phyloP scores from a whole-genome alignment of 2,329 filamentous ascomycete genomes.

The Taxawa tesnikishii region DNA sequence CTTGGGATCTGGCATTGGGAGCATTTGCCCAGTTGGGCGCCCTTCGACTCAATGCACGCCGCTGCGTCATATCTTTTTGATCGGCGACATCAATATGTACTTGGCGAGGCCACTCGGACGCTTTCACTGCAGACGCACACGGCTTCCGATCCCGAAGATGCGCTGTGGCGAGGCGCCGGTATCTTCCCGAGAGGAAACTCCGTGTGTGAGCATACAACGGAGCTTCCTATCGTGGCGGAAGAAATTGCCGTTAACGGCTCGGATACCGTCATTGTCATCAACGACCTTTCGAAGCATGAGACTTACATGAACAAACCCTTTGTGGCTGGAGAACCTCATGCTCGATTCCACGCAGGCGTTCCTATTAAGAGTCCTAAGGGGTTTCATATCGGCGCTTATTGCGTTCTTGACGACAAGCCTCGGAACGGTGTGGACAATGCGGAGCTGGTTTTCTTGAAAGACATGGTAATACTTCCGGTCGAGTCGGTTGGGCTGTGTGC shows the following conservation, averaged over 20 bases:
- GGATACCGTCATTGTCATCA: constrained; percentile 13
- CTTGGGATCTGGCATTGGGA: constrained; percentile 20
- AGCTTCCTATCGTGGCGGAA: constrained; percentile 8
- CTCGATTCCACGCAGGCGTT: constrained; percentile 27
- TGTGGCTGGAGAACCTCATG: constrained; percentile 15
- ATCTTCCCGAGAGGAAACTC: constrained; percentile 21
- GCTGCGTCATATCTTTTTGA: constrained; percentile 33
- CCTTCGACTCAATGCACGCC: constrained; percentile 21
- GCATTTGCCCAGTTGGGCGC: constrained; percentile 24
- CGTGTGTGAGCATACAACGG: constrained; percentile 21
- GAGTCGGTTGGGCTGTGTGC: background rate
- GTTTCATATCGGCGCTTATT: constrained; percentile 48
- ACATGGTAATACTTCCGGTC: constrained; percentile 28
- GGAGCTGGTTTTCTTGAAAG: constrained; percentile 43
- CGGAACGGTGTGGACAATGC: constrained; percentile 36
- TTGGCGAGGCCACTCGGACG: constrained; percentile 37
- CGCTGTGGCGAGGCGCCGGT: constrained; percentile 22
- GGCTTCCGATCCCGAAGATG: constrained; percentile 20
- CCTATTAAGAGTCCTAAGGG: constrained; percentile 46
- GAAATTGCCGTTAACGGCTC: constrained; percentile 15
- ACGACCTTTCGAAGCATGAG: constrained; percentile 15
- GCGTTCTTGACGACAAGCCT: constrained; percentile 45
- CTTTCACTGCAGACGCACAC: constrained; percentile 23
- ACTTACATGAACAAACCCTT: constrained; percentile 16
- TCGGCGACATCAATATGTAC: constrained; percentile 33